Conservation (phyloP, 495 filamentous ascomycete genomes). For the Tuber umbilicatum region DNA sequence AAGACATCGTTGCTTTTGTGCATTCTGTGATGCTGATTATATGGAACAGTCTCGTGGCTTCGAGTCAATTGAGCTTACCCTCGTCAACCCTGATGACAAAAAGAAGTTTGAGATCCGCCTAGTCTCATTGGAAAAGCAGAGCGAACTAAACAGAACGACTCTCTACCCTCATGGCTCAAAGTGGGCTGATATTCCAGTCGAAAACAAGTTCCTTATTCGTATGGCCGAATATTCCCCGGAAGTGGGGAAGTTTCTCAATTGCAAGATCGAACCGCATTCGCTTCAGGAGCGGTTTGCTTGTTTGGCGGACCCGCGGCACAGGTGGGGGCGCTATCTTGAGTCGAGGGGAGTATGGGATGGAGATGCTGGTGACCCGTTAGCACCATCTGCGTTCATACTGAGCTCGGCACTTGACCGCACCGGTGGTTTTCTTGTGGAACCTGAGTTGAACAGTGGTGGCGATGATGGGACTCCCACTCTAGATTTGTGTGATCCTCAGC, state of each 20-base stretch:
- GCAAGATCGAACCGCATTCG: constrained; percentile 16
- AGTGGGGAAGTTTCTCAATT: constrained; percentile 27
- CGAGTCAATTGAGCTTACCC: constrained; percentile 23
- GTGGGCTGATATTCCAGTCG: constrained; percentile 17
- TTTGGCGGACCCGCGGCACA: not conserved
- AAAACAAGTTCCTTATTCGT: constrained; percentile 33
- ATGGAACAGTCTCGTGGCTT: constrained; percentile 27
- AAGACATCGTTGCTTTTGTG: not conserved
- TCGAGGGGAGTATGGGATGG: constrained; percentile 1
- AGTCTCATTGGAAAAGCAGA: constrained; percentile 28
- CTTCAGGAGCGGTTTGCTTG: not conserved
- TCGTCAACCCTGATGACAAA: constrained; percentile 31
- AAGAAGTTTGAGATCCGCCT: constrained; percentile 36
- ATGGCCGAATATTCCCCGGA: constrained; percentile 21
- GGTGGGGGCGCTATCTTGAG: not conserved
- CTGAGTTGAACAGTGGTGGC: not conserved
- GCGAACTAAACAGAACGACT: constrained; percentile 27
- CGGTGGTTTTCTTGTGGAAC: not conserved
- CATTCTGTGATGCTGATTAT: not conserved
- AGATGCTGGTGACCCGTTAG: not conserved
- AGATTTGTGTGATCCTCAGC: not conserved
- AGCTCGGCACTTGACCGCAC: not conserved
- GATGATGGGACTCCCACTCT: not conserved
- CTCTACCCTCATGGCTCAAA: constrained; percentile 22
- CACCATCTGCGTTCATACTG: not conserved